A percentile compares a stretch with the other conserved stretches of the same genome.
Conservation (phyloP, 805 yeast genomes). For the Brettanomyces bruxellensis region DNA sequence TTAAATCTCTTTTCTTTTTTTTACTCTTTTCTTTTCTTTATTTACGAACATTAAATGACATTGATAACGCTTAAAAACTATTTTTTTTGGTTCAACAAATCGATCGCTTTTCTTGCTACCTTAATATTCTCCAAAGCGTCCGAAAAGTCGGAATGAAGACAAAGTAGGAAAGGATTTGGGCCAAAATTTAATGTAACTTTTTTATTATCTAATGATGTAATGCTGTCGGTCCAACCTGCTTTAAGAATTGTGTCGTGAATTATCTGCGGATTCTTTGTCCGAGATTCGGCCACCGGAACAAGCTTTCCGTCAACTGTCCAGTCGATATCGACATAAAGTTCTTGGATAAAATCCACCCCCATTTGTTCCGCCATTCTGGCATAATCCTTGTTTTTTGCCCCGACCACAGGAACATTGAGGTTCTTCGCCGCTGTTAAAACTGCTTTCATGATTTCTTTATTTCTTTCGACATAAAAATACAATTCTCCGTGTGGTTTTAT, state of each 20-base stretch:
- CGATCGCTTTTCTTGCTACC: slow-evolving; percentile 24
- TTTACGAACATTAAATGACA: too few relatives aligned
- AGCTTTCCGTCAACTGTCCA: slow-evolving; percentile 25
- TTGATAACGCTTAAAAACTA: not conserved
- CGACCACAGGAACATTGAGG: slow-evolving; percentile 28
- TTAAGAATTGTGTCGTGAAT: slow-evolving; percentile 20
- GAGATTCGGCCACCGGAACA: slow-evolving; percentile 21
- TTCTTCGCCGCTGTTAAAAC: slow-evolving; percentile 27
- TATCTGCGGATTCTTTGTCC: slow-evolving; percentile 18
- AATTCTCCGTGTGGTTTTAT: slow-evolving; percentile 32
- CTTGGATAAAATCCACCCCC: slow-evolving; percentile 29
- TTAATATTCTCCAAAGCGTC: slow-evolving; percentile 26
- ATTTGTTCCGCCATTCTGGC: slow-evolving; percentile 21
- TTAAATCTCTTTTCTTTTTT: too few relatives aligned
- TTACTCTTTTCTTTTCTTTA: too few relatives aligned
- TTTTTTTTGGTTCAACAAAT: slow-evolving; percentile 15
- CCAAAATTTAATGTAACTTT: slow-evolving; percentile 21
- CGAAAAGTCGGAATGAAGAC: slow-evolving; percentile 31
- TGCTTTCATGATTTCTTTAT: slow-evolving; percentile 28
- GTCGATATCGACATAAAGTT: slow-evolving; percentile 28
- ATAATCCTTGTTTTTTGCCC: slow-evolving; percentile 26
- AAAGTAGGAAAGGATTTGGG: slow-evolving; percentile 22
- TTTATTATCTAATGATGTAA: slow-evolving; percentile 17
- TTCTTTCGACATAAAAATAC: slow-evolving; percentile 28
- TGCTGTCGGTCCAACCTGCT: slow-evolving; percentile 20